Evolutionary conservation across 352 stramenopile genomes (phyloP).

Genomic region (Pythium rishiriense): DNA sequence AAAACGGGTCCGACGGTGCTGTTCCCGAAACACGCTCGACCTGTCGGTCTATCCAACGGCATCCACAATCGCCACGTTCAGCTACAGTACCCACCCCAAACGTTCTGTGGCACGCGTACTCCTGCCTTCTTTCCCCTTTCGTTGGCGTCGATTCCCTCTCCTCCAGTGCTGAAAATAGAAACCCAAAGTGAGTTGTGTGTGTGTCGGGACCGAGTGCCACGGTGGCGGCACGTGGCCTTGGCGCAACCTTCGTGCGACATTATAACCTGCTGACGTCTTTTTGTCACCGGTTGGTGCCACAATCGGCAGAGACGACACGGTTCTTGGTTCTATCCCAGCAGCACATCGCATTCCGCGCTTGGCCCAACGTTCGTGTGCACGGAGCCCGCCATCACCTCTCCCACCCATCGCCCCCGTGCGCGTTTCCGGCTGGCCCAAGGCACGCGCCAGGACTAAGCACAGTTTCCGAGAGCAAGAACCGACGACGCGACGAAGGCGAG

Average conservation of each 20-base stretch:
- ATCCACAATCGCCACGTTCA: too few relatives aligned
- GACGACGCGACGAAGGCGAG: conserved; percentile 2
- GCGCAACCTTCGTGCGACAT: conserved; percentile 25
- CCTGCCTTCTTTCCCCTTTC: too few relatives aligned
- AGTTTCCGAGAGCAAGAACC: too few relatives aligned
- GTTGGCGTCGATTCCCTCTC: not conserved
- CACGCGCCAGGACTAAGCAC: too few relatives aligned
- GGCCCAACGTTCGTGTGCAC: not conserved
- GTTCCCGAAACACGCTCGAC: too few relatives aligned
- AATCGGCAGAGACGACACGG: conserved; percentile 9
- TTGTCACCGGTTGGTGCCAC: conserved; percentile 6
- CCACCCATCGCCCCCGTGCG: too few relatives aligned
- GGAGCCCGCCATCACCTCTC: not conserved
- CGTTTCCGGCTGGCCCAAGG: conserved; percentile 23
- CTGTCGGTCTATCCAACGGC: too few relatives aligned
- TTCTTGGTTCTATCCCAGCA: not conserved
- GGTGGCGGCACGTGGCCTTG: not conserved
- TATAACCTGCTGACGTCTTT: not conserved
- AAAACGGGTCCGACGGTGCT: not conserved
- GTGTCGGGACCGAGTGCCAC: not conserved
- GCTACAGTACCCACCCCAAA: too few relatives aligned
- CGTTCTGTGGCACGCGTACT: too few relatives aligned
- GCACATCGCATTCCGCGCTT: conserved; percentile 2
- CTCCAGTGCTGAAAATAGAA: not conserved
- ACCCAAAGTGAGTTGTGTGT: not conserved